Conservation (phyloP, 768 basidiomycete genomes). For the Suillus subluteus region DNA sequence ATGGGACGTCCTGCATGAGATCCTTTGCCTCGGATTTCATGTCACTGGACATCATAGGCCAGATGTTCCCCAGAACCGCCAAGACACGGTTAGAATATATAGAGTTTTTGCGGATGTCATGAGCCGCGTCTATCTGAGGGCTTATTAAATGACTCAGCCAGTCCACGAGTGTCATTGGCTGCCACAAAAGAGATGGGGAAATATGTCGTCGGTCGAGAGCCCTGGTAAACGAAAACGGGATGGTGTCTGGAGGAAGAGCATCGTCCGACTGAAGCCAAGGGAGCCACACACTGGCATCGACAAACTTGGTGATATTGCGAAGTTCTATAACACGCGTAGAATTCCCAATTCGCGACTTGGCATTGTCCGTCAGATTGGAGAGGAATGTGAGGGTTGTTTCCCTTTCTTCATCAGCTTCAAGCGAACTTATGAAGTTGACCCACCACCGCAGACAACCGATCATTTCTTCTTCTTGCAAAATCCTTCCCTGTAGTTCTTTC, state of each 20-base stretch:
- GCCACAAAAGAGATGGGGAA: conserved; percentile 68
- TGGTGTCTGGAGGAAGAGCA: conserved; percentile 72
- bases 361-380: conserved; percentile 1
- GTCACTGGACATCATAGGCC: conserved; percentile 60
- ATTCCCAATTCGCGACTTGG: neutral
- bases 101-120: conserved; percentile 62
- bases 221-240: conserved; percentile 68
- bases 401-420: conserved; percentile 31
- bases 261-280: conserved; percentile 68
- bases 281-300: conserved; percentile 59
- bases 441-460: conserved; percentile 87
- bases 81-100: conserved; percentile 81
- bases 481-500: conserved; percentile 64
- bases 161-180: conserved; percentile 66
- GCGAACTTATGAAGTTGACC: conserved; percentile 39
- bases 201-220: conserved; percentile 56
- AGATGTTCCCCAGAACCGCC: conserved; percentile 44
- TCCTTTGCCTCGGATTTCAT: conserved; percentile 52
- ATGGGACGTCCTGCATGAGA: conserved; percentile 53
- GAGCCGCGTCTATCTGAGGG: conserved; percentile 47
- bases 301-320: conserved; percentile 62
- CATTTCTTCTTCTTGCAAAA: conserved; percentile 71
- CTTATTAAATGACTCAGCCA: conserved; percentile 72
- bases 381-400: conserved; percentile 8
- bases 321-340: conserved; percentile 53